Evolutionary conservation across 164 flowering plant genomes (phyloP).

Genomic region (Santalum album): DNA sequence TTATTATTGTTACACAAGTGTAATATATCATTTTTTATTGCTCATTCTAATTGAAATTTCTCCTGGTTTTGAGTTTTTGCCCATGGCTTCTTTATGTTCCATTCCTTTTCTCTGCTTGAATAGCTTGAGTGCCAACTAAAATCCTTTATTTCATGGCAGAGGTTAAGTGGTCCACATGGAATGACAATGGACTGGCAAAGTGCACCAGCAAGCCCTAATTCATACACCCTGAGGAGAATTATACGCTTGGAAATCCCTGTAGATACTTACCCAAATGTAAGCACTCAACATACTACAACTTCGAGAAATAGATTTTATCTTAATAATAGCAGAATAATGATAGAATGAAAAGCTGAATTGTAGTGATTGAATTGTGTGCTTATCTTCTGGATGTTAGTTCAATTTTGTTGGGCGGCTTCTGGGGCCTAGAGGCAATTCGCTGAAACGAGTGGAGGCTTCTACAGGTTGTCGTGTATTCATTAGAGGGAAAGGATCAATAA

Average conservation of each 20-base stretch:
- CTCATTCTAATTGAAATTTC: too few relatives aligned
- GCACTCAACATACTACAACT: constrained; percentile 1
- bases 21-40: too few relatives aligned
- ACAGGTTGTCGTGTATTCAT: constrained; percentile 96
- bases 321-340: too few relatives aligned
- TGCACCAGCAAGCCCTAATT: constrained; percentile 94
- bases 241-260: constrained; percentile 95
- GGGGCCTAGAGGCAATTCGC: constrained; percentile 98
- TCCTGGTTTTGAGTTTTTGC: too few relatives aligned
- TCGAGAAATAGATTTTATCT: too few relatives aligned
- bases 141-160: constrained; percentile 27
- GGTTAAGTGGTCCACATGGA: constrained; percentile 76
- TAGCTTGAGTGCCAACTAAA: background rate
- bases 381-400: constrained; percentile 41
- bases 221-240: constrained; percentile 76
- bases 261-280: constrained; percentile 89
- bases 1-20: too few relatives aligned
- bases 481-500: constrained; percentile 97
- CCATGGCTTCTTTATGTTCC: too few relatives aligned
- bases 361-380: constrained; percentile 4
- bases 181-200: constrained; percentile 99
- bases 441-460: constrained; percentile 92
- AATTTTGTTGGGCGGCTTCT: constrained; percentile 98
- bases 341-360: too few relatives aligned
- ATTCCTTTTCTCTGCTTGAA: background rate